phyloP scores from a whole-genome alignment of 73 alveolate genomes.

The Paramecium caudatum region DNA sequence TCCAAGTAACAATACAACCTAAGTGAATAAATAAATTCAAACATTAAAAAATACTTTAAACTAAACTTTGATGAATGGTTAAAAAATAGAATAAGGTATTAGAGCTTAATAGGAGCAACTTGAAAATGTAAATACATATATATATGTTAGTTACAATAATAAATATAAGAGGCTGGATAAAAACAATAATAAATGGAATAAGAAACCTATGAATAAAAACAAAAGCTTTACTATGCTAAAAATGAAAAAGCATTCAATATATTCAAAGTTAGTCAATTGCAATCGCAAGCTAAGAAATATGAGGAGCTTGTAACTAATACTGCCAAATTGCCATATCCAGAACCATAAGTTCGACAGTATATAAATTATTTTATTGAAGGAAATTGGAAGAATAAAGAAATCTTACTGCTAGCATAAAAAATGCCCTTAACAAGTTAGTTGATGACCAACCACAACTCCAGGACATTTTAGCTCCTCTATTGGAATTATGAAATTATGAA shows the following conservation, averaged over 20 bases:
- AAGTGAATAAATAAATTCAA: constrained; percentile 83
- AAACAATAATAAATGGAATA: constrained; percentile 64
- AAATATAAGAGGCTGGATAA: constrained; percentile 56
- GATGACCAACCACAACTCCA: constrained; percentile 83
- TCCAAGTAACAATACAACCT: constrained; percentile 77
- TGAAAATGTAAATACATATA: constrained; percentile 41
- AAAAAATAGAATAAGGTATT: constrained; percentile 86
- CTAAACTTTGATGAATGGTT: constrained; percentile 87
- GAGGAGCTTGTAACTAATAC: constrained; percentile 55
- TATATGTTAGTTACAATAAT: constrained; percentile 43
- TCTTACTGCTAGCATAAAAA: constrained; percentile 76
- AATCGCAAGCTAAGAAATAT: constrained; percentile 71
- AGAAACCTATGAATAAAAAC: constrained; percentile 61
- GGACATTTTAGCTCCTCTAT: constrained; percentile 71
- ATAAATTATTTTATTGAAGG: neutral
- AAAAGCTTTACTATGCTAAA: neutral
- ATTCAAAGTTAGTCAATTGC: constrained; percentile 58
- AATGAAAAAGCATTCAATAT: constrained; percentile 60
- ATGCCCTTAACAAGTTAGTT: constrained; percentile 77
- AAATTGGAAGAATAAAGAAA: constrained; percentile 67
- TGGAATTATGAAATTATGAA: constrained; percentile 60
- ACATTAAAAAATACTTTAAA: constrained; percentile 86
- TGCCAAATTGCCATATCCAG: constrained; percentile 69
- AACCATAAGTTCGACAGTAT: constrained; percentile 61
- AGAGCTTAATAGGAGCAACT: constrained; percentile 76